These are phyloP conservation scores for Plasmodium fragile DNA, from an alignment of 169 alveolate species.

Conservation along the genomic window DNA sequence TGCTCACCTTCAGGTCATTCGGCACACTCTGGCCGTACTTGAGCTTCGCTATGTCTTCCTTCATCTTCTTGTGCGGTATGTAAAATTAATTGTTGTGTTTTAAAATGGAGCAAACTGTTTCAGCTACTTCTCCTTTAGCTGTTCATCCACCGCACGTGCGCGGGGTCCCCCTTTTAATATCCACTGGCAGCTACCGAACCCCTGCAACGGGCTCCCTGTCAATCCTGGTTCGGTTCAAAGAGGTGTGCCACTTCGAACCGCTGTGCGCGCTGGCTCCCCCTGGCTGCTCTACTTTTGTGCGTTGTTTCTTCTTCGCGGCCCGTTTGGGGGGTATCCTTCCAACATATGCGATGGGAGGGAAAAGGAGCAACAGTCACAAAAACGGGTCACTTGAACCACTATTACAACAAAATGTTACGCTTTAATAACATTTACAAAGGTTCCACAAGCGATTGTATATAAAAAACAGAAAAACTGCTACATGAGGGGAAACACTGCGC, in stretches of 20 bases:
- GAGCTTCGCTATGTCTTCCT: constrained; percentile 19
- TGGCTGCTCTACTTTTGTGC: neutral
- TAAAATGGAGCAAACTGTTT: neutral
- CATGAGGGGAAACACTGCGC: neutral
- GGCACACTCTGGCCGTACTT: neutral
- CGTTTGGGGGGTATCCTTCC: neutral
- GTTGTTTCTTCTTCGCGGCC: neutral
- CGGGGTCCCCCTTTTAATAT: neutral
- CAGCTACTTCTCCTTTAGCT: neutral
- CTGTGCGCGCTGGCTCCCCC: neutral
- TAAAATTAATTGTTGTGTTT: neutral
- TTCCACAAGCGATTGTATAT: neutral
- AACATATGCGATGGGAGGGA: neutral
- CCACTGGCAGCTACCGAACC: neutral
- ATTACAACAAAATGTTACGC: neutral
- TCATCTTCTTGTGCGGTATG: neutral
- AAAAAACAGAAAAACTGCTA: neutral
- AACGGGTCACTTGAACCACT: neutral
- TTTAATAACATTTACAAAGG: neutral
- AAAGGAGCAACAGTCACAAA: neutral
- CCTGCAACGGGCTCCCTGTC: neutral
- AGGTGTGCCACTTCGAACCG: neutral
- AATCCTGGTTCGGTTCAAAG: neutral
- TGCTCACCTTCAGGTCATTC: constrained; percentile 10
- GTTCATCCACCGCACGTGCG: neutral